A percentile compares a stretch with the other conserved stretches of the same genome.
phyloP scores from a whole-genome alignment of 352 stramenopile species.

The Pythium periplocum region DNA sequence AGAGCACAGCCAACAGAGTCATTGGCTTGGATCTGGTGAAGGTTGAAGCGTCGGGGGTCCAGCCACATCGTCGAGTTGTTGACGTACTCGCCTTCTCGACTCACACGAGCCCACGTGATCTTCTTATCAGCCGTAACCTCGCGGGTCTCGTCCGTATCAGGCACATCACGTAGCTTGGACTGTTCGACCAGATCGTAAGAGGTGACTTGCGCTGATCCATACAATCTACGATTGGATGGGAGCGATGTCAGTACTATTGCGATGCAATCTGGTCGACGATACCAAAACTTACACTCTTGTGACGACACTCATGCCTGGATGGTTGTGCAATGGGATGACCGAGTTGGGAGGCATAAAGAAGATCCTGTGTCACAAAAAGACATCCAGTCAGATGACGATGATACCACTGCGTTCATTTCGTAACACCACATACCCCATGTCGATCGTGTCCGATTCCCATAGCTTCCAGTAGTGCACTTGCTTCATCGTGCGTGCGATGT shows the following conservation, averaged over 20 bases:
- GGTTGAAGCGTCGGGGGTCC: slow-evolving; percentile 74
- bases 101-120: slow-evolving; percentile 58
- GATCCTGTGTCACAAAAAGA: slow-evolving; percentile 29
- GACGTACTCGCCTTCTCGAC: slow-evolving; percentile 45
- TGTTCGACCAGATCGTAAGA: slow-evolving; percentile 71
- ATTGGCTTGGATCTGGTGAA: slow-evolving; percentile 75
- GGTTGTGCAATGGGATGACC: slow-evolving; percentile 75
- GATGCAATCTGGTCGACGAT: too few species aligned
- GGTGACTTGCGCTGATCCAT: slow-evolving; percentile 61
- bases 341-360: slow-evolving; percentile 81
- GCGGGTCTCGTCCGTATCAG: not conserved
- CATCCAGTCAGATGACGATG: not conserved
- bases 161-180: slow-evolving; percentile 20
- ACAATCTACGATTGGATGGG: slow-evolving; percentile 33
- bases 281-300: slow-evolving; percentile 55
- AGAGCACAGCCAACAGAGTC: slow-evolving; percentile 67
- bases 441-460: slow-evolving; percentile 78
- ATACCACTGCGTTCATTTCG: too few species aligned
- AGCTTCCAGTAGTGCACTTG: slow-evolving; percentile 86
- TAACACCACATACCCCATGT: slow-evolving; percentile 47
- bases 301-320: slow-evolving; percentile 81
- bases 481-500: slow-evolving; percentile 64
- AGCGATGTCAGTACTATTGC: slow-evolving; percentile 1
- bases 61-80: slow-evolving; percentile 74
- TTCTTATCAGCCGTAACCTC: slow-evolving; percentile 27